Conservation (phyloP, 108 stramenopile genomes). For the Conticribra weissflogii region DNA sequence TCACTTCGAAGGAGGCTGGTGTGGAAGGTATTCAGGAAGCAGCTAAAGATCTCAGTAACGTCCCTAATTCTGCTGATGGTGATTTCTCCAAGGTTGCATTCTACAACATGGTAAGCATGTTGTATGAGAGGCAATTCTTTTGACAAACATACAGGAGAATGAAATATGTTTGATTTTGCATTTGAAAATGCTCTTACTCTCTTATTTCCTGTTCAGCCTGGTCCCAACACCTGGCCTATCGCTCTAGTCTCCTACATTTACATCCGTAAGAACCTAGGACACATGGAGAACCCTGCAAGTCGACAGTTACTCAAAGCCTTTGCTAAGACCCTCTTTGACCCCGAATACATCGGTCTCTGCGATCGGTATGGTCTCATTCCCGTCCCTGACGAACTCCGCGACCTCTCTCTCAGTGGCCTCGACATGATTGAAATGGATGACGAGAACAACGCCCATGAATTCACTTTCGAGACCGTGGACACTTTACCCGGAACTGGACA, state of each 20-base stretch:
- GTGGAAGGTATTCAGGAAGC: slow-evolving; percentile 61
- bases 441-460: slow-evolving; percentile 19
- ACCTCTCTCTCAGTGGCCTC: slow-evolving; percentile 39
- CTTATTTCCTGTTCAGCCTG: slow-evolving; percentile 23
- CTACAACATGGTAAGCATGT: slow-evolving; percentile 43
- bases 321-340: slow-evolving; percentile 35
- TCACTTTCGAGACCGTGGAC: slow-evolving; percentile 20
- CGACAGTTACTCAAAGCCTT: slow-evolving; percentile 52
- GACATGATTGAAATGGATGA: slow-evolving; percentile 34
- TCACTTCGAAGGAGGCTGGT: slow-evolving; percentile 59
- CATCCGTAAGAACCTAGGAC: slow-evolving; percentile 61
- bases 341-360: slow-evolving; percentile 42
- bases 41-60: slow-evolving; percentile 45
- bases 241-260: slow-evolving; percentile 83
- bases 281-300: slow-evolving; percentile 24
- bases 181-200: neutral
- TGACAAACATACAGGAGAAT: slow-evolving; percentile 4
- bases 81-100: slow-evolving; percentile 59
- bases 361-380: slow-evolving; percentile 35
- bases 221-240: slow-evolving; percentile 82
- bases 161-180: neutral
- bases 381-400: slow-evolving; percentile 17
- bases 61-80: slow-evolving; percentile 54
- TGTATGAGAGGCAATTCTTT: slow-evolving; percentile 1
- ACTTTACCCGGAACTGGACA: slow-evolving; percentile 36